These are phyloP conservation scores for Angomonas desouzai DNA, from an alignment of 208 protist genomes.

Conservation along the genomic window DNA sequence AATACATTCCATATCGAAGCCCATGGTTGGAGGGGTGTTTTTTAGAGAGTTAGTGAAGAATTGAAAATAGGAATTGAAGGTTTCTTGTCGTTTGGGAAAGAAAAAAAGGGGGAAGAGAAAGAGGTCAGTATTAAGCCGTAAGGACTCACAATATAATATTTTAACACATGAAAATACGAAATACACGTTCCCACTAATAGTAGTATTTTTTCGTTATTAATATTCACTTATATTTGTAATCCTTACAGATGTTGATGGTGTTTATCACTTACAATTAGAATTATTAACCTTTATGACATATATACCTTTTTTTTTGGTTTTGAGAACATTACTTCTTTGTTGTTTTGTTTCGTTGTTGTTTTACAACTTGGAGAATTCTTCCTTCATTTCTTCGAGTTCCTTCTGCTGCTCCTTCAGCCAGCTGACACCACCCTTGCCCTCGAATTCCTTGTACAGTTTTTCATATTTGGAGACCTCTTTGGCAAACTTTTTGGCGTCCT, in stretches of 20 bases:
- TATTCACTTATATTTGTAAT: no score
- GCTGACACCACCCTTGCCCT: constrained; percentile 41
- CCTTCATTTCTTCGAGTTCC: constrained; percentile 40
- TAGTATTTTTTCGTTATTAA: no score
- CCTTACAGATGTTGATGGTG: no score
- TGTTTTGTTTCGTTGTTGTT: neutral
- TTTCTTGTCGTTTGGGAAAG: no score
- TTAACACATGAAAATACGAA: no score
- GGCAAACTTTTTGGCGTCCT: constrained; percentile 60
- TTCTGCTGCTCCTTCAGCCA: constrained; percentile 52
- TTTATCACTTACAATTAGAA: no score
- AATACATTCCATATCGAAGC: constrained; percentile 36
- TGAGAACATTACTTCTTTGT: neutral
- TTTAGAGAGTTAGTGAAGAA: neutral
- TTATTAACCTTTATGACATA: neutral
- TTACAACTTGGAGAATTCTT: constrained; percentile 18
- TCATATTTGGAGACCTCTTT: constrained; percentile 75
- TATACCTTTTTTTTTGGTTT: neutral
- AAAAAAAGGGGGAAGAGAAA: no score
- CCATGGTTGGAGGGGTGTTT: constrained; percentile 17
- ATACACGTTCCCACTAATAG: no score
- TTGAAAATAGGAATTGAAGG: neutral
- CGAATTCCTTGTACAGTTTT: constrained; percentile 62
- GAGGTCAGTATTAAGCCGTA: no score
- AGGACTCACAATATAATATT: no score